Percentiles rank a stretch among this genome's conserved stretches.
Evolutionary conservation across 257 asterid genomes (phyloP).

Genomic region (Salvia hispanica): DNA sequence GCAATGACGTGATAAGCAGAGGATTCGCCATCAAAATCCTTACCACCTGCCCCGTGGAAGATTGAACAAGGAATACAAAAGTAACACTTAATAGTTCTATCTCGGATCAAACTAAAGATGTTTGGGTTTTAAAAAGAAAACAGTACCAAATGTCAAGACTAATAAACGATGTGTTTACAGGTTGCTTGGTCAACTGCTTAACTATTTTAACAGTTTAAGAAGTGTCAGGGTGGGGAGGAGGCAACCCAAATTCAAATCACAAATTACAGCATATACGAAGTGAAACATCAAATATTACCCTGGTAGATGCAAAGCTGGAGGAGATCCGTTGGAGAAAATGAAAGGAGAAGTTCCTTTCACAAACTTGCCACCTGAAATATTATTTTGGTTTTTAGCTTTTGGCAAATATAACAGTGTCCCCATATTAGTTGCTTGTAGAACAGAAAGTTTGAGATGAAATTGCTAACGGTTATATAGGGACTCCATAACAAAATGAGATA

Average conservation of each 20-base stretch:
- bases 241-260: constrained; percentile 17
- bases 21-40: constrained; percentile 64
- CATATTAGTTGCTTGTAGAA: constrained; percentile 11
- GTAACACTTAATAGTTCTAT: constrained; percentile 15
- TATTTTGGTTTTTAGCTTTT: constrained; percentile 37
- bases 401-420: not conserved
- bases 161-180: constrained; percentile 18
- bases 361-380: constrained; percentile 67
- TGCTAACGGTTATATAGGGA: not conserved
- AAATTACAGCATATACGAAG: constrained; percentile 23
- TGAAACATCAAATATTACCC: constrained; percentile 58
- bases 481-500: constrained; percentile 21
- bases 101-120: constrained; percentile 20
- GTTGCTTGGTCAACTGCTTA: not conserved
- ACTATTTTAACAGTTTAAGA: constrained; percentile 20
- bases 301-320: constrained; percentile 55
- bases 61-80: constrained; percentile 15
- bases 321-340: constrained; percentile 47
- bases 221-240: not conserved
- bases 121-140: constrained; percentile 1
- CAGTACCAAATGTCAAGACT: not conserved
- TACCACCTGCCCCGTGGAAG: constrained; percentile 55
- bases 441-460: constrained; percentile 5
- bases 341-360: constrained; percentile 58
- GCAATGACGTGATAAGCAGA: constrained; percentile 56